These are phyloP conservation scores for Penicillium concentricum DNA, from an alignment of 2,329 filamentous ascomycete genomes.

Conservation along the genomic window DNA sequence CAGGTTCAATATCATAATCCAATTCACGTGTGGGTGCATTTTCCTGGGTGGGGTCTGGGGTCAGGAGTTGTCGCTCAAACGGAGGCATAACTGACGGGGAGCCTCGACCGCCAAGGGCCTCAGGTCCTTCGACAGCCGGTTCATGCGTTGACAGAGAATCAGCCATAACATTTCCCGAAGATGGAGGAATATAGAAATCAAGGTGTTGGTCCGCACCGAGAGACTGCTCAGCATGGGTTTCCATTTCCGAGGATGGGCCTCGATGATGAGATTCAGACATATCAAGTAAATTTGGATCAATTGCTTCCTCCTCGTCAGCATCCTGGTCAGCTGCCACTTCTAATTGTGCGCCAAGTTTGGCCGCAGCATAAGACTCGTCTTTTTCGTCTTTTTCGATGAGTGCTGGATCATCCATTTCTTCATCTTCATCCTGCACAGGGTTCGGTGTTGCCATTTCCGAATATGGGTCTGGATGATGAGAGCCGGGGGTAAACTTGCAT, in stretches of 20 bases:
- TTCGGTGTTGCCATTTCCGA: background rate
- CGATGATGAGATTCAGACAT: background rate
- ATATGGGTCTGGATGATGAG: background rate
- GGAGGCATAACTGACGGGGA: background rate
- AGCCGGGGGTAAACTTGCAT: background rate
- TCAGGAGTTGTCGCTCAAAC: constrained; percentile 17
- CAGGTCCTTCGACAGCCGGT: background rate
- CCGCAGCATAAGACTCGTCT: background rate
- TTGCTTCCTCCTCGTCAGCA: background rate
- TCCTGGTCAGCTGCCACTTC: background rate
- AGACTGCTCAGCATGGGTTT: background rate
- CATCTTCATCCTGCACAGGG: background rate
- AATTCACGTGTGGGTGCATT: background rate
- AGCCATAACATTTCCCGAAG: background rate
- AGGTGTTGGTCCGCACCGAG: background rate
- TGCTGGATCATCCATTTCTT: background rate
- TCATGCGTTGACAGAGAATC: background rate
- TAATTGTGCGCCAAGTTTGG: background rate
- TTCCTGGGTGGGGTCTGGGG: constrained; percentile 26
- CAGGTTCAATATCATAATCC: background rate
- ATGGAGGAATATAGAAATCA: background rate
- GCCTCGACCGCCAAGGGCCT: background rate
- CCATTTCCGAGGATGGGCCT: background rate
- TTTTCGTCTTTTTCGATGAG: background rate
- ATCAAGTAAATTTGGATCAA: background rate